Conservation (phyloP, 2,329 filamentous ascomycete genomes). For the Aspergillus floridensis region DNA sequence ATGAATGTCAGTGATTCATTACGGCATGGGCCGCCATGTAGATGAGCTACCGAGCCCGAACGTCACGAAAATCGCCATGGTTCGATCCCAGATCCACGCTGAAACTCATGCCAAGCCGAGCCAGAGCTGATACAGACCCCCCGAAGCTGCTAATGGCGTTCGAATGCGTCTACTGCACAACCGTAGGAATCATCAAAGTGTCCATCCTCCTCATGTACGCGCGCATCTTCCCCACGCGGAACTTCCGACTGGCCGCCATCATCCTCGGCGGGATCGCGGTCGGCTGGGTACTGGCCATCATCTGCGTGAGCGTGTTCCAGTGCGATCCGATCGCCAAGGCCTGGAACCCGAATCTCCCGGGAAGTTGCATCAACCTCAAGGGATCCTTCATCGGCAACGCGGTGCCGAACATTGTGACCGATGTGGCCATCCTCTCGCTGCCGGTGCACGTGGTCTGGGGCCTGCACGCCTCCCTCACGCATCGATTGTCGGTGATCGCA, state of each 20-base stretch:
- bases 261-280: conserved; percentile 46
- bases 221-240: conserved; percentile 50
- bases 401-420: conserved; percentile 35
- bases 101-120: no score
- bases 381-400: conserved; percentile 53
- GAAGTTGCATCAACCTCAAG: conserved; percentile 51
- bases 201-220: conserved; percentile 54
- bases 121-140: no score
- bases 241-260: conserved; percentile 45
- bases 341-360: conserved; percentile 48
- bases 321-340: conserved; percentile 52
- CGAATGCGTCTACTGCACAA: conserved; percentile 39
- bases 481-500: background rate
- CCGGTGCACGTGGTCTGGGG: conserved; percentile 16
- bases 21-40: no score
- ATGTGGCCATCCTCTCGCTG: conserved; percentile 25
- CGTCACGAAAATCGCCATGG: no score
- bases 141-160: conserved; percentile 47
- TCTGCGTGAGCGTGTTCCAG: conserved; percentile 53
- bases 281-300: conserved; percentile 49
- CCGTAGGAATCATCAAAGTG: conserved; percentile 52
- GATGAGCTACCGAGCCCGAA: no score
- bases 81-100: no score
- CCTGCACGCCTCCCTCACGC: no score
- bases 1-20: no score